Conservation (phyloP, 2,329 filamentous ascomycete genomes). For the Monilinia vaccinii-corymbosi region DNA sequence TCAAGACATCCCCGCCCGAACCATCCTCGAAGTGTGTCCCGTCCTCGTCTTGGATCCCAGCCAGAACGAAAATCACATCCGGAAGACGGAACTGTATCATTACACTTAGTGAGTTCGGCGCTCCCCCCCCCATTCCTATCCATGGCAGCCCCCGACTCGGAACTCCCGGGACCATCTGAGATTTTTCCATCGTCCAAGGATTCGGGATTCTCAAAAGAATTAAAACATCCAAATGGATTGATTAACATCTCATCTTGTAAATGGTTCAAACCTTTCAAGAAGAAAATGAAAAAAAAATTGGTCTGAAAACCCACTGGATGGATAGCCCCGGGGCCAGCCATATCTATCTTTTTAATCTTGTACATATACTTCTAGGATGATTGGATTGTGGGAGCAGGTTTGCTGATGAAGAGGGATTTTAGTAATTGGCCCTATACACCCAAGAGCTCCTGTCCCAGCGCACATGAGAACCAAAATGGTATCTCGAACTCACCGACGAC, state of each 20-base stretch:
- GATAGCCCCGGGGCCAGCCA: too few species aligned
- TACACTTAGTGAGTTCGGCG: slow-evolving; percentile 43
- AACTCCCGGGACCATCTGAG: too few species aligned
- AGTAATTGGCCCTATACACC: slow-evolving; percentile 15
- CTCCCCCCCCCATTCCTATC: too few species aligned
- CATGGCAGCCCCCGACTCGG: too few species aligned
- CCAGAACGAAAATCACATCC: slow-evolving; percentile 42
- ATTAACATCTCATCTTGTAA: too few species aligned
- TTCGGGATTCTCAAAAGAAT: too few species aligned
- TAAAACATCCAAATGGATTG: too few species aligned
- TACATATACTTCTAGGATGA: background rate
- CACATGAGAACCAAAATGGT: slow-evolving; percentile 33
- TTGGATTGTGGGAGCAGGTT: background rate
- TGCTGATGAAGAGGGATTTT: background rate
- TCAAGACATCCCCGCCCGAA: slow-evolving; percentile 36
- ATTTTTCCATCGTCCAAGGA: too few species aligned
- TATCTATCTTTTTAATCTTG: too few species aligned
- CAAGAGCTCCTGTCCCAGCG: slow-evolving; percentile 4
- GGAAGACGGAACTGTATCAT: slow-evolving; percentile 42
- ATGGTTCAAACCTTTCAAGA: too few species aligned
- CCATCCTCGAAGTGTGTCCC: slow-evolving; percentile 42
- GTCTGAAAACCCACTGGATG: too few species aligned
- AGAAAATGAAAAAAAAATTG: too few species aligned
- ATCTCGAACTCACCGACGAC: slow-evolving; percentile 24
- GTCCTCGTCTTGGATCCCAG: slow-evolving; percentile 39